Evolutionary conservation across 441 rosid species (phyloP).

Genomic region (Arabidopsis hybrid): DNA sequence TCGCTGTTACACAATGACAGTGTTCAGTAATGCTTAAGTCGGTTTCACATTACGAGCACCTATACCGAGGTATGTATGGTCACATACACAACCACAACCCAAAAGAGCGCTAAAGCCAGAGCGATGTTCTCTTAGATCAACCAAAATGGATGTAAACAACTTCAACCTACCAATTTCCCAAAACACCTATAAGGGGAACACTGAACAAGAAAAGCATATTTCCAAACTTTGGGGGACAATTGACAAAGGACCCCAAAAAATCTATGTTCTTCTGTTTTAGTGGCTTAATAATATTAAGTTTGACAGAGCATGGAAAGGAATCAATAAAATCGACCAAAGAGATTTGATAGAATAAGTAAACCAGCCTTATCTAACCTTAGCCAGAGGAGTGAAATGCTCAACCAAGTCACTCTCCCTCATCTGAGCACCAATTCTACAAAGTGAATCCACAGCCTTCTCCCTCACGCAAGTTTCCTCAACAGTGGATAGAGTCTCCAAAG

Average conservation of each 20-base stretch:
- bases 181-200: background rate
- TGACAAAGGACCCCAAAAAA: background rate
- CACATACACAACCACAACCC: conserved; percentile 3
- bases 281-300: background rate
- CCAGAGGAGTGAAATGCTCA: conserved; percentile 73
- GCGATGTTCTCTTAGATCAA: background rate
- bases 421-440: conserved; percentile 83
- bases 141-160: background rate
- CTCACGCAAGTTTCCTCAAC: conserved; percentile 94
- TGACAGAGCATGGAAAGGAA: background rate
- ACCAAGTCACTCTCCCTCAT: conserved; percentile 86
- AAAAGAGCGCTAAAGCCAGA: background rate
- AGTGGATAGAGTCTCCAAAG: conserved; percentile 79
- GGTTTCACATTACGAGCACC: background rate
- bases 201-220: conserved; percentile 16
- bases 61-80: background rate
- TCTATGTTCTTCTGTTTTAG: background rate
- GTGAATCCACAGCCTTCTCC: conserved; percentile 89
- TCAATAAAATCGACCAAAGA: background rate
- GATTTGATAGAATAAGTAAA: background rate
- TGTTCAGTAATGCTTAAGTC: conserved; percentile 7
- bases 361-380: conserved; percentile 61
- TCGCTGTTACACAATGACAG: conserved; percentile 54
- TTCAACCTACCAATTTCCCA: background rate
- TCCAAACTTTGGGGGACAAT: background rate